A percentile compares a stretch with the other conserved stretches of the same genome.
phyloP scores from a whole-genome alignment of 331 rosid genomes.

The Prunus yedoensis region DNA sequence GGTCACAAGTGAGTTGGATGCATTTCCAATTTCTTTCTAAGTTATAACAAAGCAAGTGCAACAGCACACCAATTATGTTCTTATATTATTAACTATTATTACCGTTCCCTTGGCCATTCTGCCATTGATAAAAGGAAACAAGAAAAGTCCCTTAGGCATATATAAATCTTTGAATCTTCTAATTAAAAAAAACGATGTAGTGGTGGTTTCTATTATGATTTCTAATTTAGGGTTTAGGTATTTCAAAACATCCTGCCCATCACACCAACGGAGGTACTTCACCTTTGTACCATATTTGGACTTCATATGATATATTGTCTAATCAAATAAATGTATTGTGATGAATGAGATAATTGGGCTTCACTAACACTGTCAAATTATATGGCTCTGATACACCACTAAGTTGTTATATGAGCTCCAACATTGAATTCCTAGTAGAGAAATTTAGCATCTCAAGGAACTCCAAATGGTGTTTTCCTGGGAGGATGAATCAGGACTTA shows the following conservation, averaged over 20 bases:
- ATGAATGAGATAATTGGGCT: background rate
- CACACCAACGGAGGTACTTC: background rate
- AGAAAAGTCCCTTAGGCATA: background rate
- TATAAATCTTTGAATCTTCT: background rate
- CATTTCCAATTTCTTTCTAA: slow-evolving; percentile 3
- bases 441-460: background rate
- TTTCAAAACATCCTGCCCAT: background rate
- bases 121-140: background rate
- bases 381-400: background rate
- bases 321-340: background rate
- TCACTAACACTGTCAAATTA: background rate
- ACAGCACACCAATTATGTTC: background rate
- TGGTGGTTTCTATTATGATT: background rate
- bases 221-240: background rate
- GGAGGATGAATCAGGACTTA: background rate
- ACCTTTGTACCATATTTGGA: background rate
- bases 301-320: background rate
- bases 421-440: background rate
- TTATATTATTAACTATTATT: background rate
- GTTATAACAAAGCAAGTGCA: slow-evolving; percentile 3
- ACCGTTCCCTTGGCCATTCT: background rate
- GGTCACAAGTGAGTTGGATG: slow-evolving; percentile 80
- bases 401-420: background rate
- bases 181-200: background rate
- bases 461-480: background rate